Evolutionary conservation across 768 basidiomycete species (phyloP).

Genomic region (Coprinellus micaceus): DNA sequence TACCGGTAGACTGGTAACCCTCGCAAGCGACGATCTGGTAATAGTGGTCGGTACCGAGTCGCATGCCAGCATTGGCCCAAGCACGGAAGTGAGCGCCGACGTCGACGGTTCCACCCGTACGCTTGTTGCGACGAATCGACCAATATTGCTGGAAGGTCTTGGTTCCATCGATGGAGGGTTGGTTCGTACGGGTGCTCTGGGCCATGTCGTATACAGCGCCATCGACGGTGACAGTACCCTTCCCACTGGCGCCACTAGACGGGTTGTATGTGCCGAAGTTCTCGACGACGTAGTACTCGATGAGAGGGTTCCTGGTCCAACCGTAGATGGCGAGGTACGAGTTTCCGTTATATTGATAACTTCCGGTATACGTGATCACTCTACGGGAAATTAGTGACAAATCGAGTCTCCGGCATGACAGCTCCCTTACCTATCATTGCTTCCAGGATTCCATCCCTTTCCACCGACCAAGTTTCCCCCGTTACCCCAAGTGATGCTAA

Average conservation of each 20-base stretch:
- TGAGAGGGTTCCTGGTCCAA: constrained; percentile 42
- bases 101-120: constrained; percentile 33
- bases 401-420: background rate
- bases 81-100: constrained; percentile 42
- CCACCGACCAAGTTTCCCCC: constrained; percentile 37
- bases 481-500: constrained; percentile 30
- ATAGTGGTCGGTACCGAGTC: constrained; percentile 34
- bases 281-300: constrained; percentile 49
- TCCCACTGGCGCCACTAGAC: constrained; percentile 24
- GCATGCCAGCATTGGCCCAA: constrained; percentile 38
- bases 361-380: constrained; percentile 34
- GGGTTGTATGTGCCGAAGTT: constrained; percentile 42
- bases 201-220: constrained; percentile 42
- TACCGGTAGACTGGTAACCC: constrained; percentile 40
- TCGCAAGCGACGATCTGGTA: constrained; percentile 50
- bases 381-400: constrained; percentile 18
- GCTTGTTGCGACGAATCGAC: constrained; percentile 38
- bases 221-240: constrained; percentile 40
- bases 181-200: constrained; percentile 33
- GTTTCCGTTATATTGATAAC: constrained; percentile 36
- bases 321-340: constrained; percentile 45
- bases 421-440: constrained; percentile 17
- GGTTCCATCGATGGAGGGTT: constrained; percentile 41
- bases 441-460: constrained; percentile 37
- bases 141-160: constrained; percentile 47